These are phyloP conservation scores for Lepiota brunneoincarnata DNA, from an alignment of 768 basidiomycete species.

Conservation along the genomic window DNA sequence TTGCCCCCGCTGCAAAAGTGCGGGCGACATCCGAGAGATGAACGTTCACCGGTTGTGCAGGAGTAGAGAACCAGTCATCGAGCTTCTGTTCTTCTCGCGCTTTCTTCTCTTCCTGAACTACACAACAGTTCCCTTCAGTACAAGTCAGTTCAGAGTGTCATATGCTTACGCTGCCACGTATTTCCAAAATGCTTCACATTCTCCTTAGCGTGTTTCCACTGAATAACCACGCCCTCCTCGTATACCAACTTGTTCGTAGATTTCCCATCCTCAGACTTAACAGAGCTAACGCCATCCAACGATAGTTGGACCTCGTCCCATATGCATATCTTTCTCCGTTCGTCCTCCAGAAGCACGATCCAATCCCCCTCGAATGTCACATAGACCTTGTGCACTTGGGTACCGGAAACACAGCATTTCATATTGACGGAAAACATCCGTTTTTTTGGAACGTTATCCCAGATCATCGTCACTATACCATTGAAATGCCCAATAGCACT, in stretches of 20 bases:
- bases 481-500: constrained; percentile 6
- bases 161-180: constrained; percentile 26
- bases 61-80: constrained; percentile 8
- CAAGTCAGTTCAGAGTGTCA: neutral
- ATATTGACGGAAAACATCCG: neutral
- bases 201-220: constrained; percentile 4
- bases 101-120: constrained; percentile 4
- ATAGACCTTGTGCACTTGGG: neutral
- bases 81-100: neutral
- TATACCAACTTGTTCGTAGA: constrained; percentile 13
- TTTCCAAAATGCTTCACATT: constrained; percentile 19
- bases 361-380: constrained; percentile 7
- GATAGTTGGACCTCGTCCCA: constrained; percentile 7
- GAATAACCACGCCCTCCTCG: constrained; percentile 16
- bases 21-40: neutral
- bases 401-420: neutral
- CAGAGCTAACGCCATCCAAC: constrained; percentile 4
- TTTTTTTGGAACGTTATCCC: neutral
- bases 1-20: neutral
- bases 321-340: neutral
- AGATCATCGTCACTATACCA: constrained; percentile 4
- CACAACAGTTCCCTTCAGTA: neutral
- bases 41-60: neutral
- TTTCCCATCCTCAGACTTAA: neutral
- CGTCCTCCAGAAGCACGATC: constrained; percentile 1